Conservation (phyloP, 2,329 filamentous ascomycete genomes). For the Catunica adiposa region DNA sequence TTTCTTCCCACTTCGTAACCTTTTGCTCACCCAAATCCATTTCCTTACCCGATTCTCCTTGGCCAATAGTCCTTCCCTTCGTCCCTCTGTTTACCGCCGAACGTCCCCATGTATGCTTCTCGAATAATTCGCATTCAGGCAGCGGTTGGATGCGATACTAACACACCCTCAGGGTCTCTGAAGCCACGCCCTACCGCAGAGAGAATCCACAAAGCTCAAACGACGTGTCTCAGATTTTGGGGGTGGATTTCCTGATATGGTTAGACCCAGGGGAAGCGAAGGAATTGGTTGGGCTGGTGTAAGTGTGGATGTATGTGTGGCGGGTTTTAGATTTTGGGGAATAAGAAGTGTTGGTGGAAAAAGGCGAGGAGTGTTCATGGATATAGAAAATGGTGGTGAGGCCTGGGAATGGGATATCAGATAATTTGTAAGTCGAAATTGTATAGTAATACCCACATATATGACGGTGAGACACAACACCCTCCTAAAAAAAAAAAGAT, state of each 20-base stretch:
- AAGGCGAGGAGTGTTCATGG: no score
- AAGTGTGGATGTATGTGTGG: neutral
- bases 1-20: neutral
- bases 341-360: neutral
- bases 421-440: no score
- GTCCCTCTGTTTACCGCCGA: no score
- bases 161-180: neutral
- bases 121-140: no score
- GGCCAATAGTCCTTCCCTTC: no score
- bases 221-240: neutral
- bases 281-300: neutral
- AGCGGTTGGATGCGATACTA: no score
- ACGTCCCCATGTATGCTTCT: no score
- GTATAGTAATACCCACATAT: no score
- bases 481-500: no score
- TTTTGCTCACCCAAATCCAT: neutral
- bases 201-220: neutral
- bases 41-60: neutral
- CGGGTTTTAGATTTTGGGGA: neutral
- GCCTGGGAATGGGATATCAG: no score
- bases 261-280: constrained; percentile 7
- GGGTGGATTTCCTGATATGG: constrained; percentile 3
- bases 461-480: no score
- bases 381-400: no score
- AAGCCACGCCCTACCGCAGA: neutral